These are phyloP conservation scores for Paramecium octaurelia DNA, from an alignment of 73 alveolate genomes.

Conservation along the genomic window DNA sequence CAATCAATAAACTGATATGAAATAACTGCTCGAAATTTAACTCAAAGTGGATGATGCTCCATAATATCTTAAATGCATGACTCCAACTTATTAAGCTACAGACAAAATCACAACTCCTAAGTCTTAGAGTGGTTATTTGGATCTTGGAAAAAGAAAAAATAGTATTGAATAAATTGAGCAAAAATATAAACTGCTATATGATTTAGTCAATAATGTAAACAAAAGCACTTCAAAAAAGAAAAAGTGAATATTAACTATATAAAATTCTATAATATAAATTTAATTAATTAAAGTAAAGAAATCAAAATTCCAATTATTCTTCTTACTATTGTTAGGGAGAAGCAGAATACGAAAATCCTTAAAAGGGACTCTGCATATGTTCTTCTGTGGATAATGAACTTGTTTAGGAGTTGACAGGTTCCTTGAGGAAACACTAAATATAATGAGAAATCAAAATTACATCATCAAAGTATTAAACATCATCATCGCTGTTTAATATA, in stretches of 20 bases:
- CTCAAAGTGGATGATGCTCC: not conserved
- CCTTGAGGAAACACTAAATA: not conserved
- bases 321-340: not conserved
- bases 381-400: not conserved
- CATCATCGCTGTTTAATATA: not conserved
- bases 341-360: slow-evolving; percentile 13
- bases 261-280: not conserved
- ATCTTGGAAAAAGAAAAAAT: not conserved
- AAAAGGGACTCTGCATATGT: not conserved
- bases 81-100: not conserved
- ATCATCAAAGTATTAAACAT: slow-evolving; percentile 31
- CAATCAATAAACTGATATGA: not conserved
- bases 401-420: not conserved
- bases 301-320: slow-evolving; percentile 10
- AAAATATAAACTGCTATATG: not conserved
- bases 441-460: not conserved
- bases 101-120: not conserved
- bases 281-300: not conserved
- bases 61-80: not conserved
- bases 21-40: not conserved
- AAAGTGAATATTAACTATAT: not conserved
- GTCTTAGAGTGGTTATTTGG: not conserved
- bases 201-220: not conserved
- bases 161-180: not conserved
- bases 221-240: not conserved